Base-by-base conservation (phyloP, 2,329 filamentous ascomycete genomes). In the Whalleya microplaca region DNA sequence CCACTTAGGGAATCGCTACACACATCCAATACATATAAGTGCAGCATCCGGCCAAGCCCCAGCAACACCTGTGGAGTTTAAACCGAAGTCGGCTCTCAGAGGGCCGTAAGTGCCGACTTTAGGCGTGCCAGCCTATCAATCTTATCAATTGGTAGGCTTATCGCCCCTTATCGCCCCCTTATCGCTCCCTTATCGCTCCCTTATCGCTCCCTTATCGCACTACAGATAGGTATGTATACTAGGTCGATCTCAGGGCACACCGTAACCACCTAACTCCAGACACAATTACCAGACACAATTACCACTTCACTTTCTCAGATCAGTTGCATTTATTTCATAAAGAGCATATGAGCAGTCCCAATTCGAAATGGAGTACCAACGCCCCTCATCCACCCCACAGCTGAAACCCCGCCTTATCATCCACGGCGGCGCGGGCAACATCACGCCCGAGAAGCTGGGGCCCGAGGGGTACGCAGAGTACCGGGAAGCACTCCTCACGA, bases 361-460 rank as follows among this genome's bases (percentile, higher is more conserved):
- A n/a, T n/a, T n/a, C n/a, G n/a, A n/a, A n/a, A 81, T 81, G 79
- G 74, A 80, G 52, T 78, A 77, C 64, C 76, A 72, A 52, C 55
- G 47, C 4, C 69, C 66, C 23, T 59, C 52, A 2, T 54, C 41
- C 19, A 51, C 41, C 20, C 49, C 61, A 20, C 69, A 59, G 46
- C 57, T 79, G 32, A 75, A 76, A 66, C 86, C 87, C 2, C 80
- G 85, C 9, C 70, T 90, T 29, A 87, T 90, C 68, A 84, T 91
- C 66, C 88, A 91, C 66, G 89, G 89, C 68, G 89, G 89, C 32
- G 89, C 89, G 1, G 89, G 89, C 46, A 87, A 88, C 68, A 86
- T 91, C 64, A 79, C 79, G 21, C 86, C 83, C 2, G 71, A 78
- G 7, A 84, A 80, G 55, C 80, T 89, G 41, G 78, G 85, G 3